Evolutionary conservation across 306 rosid genomes (phyloP).

Genomic region (Fragaria iinumae): DNA sequence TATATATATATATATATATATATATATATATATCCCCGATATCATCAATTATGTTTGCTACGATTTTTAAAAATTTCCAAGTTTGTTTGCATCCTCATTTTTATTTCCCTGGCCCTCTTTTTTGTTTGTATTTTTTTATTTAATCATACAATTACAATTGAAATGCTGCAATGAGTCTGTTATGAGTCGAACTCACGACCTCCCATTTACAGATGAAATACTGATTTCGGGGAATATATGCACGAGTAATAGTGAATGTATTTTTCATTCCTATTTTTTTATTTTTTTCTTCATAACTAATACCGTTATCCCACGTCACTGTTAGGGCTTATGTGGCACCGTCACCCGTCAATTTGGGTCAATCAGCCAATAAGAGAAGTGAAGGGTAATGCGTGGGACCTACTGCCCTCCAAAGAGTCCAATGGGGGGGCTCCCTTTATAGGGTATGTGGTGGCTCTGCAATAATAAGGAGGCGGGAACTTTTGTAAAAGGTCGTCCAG

Average conservation of each 20-base stretch:
- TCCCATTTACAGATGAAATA: no score
- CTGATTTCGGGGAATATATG: no score
- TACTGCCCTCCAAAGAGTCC: neutral
- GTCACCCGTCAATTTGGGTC: neutral
- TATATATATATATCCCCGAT: neutral
- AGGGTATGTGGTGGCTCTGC: neutral
- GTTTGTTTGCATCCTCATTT: constrained; percentile 30
- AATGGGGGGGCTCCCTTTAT: neutral
- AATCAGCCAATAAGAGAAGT: neutral
- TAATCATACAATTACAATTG: no score
- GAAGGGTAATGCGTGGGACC: neutral
- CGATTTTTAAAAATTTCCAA: constrained; percentile 11
- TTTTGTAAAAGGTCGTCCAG: neutral
- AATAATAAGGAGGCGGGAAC: neutral
- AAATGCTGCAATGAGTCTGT: no score
- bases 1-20: no score
- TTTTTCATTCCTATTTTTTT: neutral
- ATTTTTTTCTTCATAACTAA: no score
- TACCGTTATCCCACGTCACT: constrained; percentile 20
- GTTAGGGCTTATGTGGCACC: constrained; percentile 27
- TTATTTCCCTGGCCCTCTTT: neutral
- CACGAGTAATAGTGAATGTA: no score
- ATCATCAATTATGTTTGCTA: neutral
- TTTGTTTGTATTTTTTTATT: constrained; percentile 25
- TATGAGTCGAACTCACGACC: no score